These are phyloP conservation scores for Kodamaea kaohsiungensis DNA, from an alignment of 805 yeast genomes.

Conservation along the genomic window DNA sequence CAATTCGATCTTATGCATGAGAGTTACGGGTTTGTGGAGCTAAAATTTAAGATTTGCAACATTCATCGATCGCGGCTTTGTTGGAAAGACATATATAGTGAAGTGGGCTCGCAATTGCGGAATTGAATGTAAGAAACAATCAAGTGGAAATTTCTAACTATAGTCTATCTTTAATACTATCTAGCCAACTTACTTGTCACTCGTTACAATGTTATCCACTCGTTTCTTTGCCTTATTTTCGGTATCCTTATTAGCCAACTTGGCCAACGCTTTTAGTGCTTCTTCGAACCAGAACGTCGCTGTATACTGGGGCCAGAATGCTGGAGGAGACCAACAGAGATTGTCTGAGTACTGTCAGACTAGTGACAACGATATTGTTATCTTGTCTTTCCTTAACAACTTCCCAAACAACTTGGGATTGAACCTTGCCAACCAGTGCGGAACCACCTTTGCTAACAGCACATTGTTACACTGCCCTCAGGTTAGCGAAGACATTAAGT, in stretches of 20 bases:
- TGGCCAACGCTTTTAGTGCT: constrained; percentile 23
- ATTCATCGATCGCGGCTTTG: no score
- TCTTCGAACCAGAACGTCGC: constrained; percentile 60
- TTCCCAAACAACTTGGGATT: constrained; percentile 6
- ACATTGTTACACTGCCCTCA: constrained; percentile 18
- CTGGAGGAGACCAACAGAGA: constrained; percentile 31
- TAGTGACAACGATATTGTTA: constrained; percentile 7
- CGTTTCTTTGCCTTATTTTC: background rate
- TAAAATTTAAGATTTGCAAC: no score
- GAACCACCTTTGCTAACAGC: constrained; percentile 26
- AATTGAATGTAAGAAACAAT: background rate
- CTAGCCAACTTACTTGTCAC: background rate
- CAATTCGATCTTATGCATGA: no score
- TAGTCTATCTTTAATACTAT: background rate
- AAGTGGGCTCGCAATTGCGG: background rate
- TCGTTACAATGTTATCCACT: background rate
- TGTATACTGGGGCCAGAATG: constrained; percentile 86
- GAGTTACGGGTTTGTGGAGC: no score
- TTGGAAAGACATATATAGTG: background rate
- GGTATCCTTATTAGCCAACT: background rate
- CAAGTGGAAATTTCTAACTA: background rate
- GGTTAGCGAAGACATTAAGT: constrained; percentile 59
- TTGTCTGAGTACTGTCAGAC: constrained; percentile 12
- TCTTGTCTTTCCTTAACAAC: constrained; percentile 10
- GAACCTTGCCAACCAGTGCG: constrained; percentile 59